Evolutionary conservation across 106 monocot genomes (phyloP).

Genomic region (Vanilla planifolia): DNA sequence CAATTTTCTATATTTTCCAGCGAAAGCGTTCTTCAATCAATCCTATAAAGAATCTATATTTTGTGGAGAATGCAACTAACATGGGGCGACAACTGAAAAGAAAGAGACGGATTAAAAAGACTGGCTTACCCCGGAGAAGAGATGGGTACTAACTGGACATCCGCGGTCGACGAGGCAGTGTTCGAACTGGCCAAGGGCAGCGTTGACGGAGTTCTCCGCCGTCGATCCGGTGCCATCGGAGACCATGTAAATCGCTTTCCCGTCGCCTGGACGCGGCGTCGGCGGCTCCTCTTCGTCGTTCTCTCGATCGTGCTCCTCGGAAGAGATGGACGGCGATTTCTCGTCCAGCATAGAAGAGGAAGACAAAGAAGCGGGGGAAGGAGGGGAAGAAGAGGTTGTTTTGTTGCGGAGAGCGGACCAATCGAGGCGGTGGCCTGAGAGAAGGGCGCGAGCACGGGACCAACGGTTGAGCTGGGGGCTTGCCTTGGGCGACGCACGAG

Average conservation of each 20-base stretch:
- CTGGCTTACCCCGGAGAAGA: constrained; percentile 79
- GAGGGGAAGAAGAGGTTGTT: neutral
- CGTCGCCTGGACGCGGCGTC: constrained; percentile 6
- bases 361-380: constrained; percentile 3
- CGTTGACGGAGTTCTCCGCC: constrained; percentile 88
- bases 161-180: constrained; percentile 58
- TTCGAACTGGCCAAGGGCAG: constrained; percentile 92
- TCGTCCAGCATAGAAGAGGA: constrained; percentile 2
- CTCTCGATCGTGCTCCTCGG: constrained; percentile 10
- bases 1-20: too few species aligned
- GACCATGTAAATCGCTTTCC: constrained; percentile 89
- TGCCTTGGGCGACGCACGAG: neutral
- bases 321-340: too few species aligned
- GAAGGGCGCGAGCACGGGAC: constrained; percentile 66
- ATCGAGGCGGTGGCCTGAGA: constrained; percentile 50
- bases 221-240: constrained; percentile 96
- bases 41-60: too few species aligned
- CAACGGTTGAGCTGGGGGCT: constrained; percentile 64
- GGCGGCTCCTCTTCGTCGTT: constrained; percentile 6
- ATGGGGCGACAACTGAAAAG: neutral
- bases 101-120: neutral
- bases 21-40: too few species aligned
- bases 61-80: too few species aligned
- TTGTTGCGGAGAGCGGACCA: constrained; percentile 21
- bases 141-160: constrained; percentile 76